Base-by-base conservation (phyloP, 345 rosid genomes). In the Melastoma malabathricum region DNA sequence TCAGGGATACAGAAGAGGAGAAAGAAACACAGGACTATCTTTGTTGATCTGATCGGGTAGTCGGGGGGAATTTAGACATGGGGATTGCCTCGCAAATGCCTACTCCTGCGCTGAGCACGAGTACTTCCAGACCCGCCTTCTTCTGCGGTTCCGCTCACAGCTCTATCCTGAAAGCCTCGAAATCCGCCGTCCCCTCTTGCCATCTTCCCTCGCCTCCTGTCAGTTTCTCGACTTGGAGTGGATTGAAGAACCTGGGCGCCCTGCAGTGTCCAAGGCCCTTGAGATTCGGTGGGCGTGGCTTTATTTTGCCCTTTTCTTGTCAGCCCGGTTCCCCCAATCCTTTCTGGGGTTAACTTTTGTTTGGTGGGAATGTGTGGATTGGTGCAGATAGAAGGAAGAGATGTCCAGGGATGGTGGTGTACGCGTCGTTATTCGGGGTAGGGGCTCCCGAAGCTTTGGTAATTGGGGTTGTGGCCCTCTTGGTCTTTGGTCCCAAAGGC, bases 391-490 rank as follows among this genome's bases (percentile, higher is more conserved):
- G 66, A 67, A 84, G 58, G 63, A 48, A 64, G 41, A 78, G 73
- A 56, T 57, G 73, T 50, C 72, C 52, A 22, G 63, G 82, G 19
- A 62, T 34, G 74, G 59, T 64, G 59, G 68, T 82, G 47, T 65
- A 59, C 55, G 96, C 96, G 58, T 92, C 98, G 53, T 66, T 92
- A 27, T 90, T 92, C 61, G 96, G 96, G 7, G 96, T 92, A 65
- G 98, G 98, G 64, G 98, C 96, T 72, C 96, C 98, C 48, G 96
- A 87, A 70, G 98, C 90, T 74, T 48, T 92, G 74, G 96, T 92
- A 55, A 87, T 92, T 74, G 98, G 98, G 18, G 96, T 82, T 51
- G 98, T 92, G 59, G 98, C 96, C 66, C 75, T 92, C 68, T 69
- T 92, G 69, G 98, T 87, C 62, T 92, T 92, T 66, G 98, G 98